Conservation (phyloP, 2,329 filamentous ascomycete genomes). For the Ploettnerulaceae sp. region DNA sequence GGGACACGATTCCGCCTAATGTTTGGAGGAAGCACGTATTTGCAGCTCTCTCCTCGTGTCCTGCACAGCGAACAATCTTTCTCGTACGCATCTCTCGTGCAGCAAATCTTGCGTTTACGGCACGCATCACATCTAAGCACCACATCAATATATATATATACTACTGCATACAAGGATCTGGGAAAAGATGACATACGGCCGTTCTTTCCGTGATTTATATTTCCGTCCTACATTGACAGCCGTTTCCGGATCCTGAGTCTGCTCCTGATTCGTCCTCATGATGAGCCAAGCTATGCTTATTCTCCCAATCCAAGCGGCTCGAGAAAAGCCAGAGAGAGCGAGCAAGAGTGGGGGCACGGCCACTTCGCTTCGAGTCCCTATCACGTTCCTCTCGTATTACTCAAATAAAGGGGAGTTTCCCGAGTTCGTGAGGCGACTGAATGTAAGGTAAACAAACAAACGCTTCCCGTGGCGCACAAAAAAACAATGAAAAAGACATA, state of each 20-base stretch:
- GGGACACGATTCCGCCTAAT: conserved; percentile 19
- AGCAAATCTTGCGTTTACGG: conserved; percentile 29
- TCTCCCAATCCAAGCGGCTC: no score
- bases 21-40: conserved; percentile 27
- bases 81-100: conserved; percentile 26
- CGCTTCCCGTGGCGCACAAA: no score
- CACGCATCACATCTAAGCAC: conserved; percentile 28
- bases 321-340: no score
- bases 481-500: no score
- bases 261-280: background rate
- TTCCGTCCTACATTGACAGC: conserved; percentile 26
- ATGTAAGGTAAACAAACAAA: no score
- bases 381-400: no score
- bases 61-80: conserved; percentile 26
- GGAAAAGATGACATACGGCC: conserved; percentile 20
- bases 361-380: no score
- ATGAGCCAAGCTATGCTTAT: background rate
- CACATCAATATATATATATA: background rate
- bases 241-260: conserved; percentile 5
- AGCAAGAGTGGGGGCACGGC: no score
- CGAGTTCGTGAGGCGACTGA: no score
- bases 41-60: conserved; percentile 26
- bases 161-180: background rate
- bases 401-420: no score
- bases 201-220: conserved; percentile 30